Evolutionary conservation across 2,329 filamentous ascomycete species (phyloP), one percentile per base, ranked within the genome.

Genomic region (Calonectria montana): DNA sequence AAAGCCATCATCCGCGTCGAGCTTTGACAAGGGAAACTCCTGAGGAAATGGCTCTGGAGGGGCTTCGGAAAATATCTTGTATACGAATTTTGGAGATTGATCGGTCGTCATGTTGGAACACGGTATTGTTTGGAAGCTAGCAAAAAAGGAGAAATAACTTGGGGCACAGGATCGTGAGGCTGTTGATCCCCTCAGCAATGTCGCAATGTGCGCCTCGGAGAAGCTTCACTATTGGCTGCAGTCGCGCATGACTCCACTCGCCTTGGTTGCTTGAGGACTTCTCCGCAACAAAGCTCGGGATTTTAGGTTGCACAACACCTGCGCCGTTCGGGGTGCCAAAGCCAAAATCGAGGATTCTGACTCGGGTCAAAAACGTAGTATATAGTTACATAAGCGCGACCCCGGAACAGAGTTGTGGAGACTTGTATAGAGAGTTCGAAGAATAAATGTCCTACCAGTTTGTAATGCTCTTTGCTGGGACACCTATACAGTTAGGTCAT

Each of bases 1-100:
- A 81, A 91, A 92, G 61, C 90, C 90, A 78, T 92, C 90, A 41
- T 88, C 86, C 74, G 82, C 81, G 80, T 92, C 91, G 53, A 92
- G 87, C 39, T 89, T 87, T 15, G 90, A 92, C 71, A 90, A 84
- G 16, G 91, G 90, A 65, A 90, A 88, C 70, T 84, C 82, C 2
- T 83, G 79, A 3, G 90, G 90, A 41, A 92, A 83, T 2, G 89
- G 88, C 25, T 85, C 82, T 9, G 87, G 86, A 35, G 90, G 90
- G 27, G 87, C 84, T 25, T 81, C 75, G 31, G 89, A 87, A 43
- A 90, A 81, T 78, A 92, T 92, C 77, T 92, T 92, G 86, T 92
- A 92, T 74, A 92, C 82, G 73, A 84, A 89, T 77, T 76, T 63
- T 80, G 86, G 71, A 83, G 82, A 43, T 78, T 83, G 57, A 67